Percentiles rank a stretch among this genome's conserved stretches.
These are phyloP conservation scores for Cercospora berteroae DNA, from an alignment of 2,329 filamentous ascomycete species.

Conservation along the genomic window DNA sequence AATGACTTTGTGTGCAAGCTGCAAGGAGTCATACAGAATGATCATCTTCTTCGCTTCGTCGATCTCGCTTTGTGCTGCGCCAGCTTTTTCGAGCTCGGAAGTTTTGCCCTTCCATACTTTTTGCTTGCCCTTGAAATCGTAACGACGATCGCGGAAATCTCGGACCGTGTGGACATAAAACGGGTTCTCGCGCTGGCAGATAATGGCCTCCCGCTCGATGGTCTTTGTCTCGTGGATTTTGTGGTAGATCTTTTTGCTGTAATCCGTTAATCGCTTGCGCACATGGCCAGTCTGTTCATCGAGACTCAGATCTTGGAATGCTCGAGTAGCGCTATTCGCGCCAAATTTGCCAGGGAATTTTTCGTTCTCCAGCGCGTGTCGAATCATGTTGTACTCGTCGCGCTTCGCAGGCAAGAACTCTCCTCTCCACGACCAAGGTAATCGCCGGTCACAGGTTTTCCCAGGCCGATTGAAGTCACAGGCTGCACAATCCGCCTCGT, in stretches of 20 bases:
- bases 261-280: constrained; percentile 84
- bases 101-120: constrained; percentile 99
- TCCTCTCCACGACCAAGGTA: constrained; percentile 98
- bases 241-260: constrained; percentile 98
- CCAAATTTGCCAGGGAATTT: constrained; percentile 73
- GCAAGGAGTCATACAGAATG: constrained; percentile 88
- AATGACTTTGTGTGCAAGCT: constrained; percentile 98
- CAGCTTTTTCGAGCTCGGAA: constrained; percentile 77
- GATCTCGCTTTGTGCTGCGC: constrained; percentile 71
- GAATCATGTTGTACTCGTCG: constrained; percentile 99
- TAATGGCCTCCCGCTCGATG: constrained; percentile 91
- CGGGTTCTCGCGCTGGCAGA: constrained; percentile 95
- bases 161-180: constrained; percentile 97
- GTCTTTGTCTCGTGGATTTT: constrained; percentile 96
- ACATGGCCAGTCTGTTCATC: constrained; percentile 81
- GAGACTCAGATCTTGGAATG: constrained; percentile 74
- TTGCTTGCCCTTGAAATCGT: constrained; percentile 97
- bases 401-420: constrained; percentile 94
- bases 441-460: constrained; percentile 89
- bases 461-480: constrained; percentile 98
- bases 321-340: constrained; percentile 66
- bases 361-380: constrained; percentile 86
- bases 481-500: constrained; percentile 91
- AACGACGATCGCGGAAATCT: constrained; percentile 92
- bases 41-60: constrained; percentile 99